A percentile compares a stretch with the other conserved stretches of the same genome.
These are phyloP conservation scores for Emydomyces testavorans DNA, from an alignment of 2,329 filamentous ascomycete genomes.

Conservation along the genomic window DNA sequence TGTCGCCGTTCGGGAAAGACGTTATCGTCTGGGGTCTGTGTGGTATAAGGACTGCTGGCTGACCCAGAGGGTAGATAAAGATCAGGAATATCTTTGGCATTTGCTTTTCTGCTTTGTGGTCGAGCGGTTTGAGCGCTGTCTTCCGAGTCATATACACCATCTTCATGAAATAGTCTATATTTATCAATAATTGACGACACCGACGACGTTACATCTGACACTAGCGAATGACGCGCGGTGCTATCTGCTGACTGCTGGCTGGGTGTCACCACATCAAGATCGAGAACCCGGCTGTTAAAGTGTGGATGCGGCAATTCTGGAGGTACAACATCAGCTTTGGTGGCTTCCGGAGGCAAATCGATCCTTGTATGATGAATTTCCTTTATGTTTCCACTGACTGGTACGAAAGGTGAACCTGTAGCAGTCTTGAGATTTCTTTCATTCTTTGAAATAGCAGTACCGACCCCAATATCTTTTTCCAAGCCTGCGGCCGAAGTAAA, in stretches of 20 bases:
- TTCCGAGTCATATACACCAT: background rate
- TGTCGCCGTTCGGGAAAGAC: background rate
- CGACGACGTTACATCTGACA: background rate
- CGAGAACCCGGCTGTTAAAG: background rate
- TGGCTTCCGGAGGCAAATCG: background rate
- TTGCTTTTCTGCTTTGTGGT: background rate
- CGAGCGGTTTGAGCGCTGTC: background rate
- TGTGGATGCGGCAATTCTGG: background rate
- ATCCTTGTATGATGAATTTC: too few relatives aligned
- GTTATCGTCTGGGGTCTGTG: background rate
- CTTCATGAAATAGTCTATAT: slow-evolving; percentile 2
- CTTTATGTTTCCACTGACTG: too few relatives aligned
- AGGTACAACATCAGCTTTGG: background rate
- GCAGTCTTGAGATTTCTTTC: background rate
- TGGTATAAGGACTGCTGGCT: background rate
- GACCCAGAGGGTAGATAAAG: background rate
- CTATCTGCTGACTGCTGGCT: background rate
- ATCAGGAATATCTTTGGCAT: background rate
- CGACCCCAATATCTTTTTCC: background rate
- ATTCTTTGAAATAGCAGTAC: background rate
- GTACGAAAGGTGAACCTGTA: background rate
- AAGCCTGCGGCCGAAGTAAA: background rate
- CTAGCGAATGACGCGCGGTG: background rate
- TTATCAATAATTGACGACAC: slow-evolving; percentile 10
- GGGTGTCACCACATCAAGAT: slow-evolving; percentile 8